A percentile compares a stretch with the other conserved stretches of the same genome.
Evolutionary conservation across 192 early-diverging fungal genomes (phyloP).

Genomic region (Coemansia sp.): DNA sequence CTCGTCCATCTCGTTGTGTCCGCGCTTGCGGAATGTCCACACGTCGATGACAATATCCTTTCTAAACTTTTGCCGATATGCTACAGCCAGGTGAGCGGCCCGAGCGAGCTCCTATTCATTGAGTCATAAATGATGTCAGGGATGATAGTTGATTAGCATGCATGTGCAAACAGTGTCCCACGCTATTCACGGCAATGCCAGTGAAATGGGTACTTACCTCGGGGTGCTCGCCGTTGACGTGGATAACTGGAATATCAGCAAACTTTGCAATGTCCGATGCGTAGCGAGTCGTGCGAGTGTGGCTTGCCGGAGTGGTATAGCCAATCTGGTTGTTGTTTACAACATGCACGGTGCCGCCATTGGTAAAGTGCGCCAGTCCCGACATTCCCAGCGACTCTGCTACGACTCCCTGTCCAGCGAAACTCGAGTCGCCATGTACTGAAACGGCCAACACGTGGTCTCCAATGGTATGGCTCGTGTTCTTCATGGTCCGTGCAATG

Average conservation of each 20-base stretch:
- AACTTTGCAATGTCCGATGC: conserved; percentile 96
- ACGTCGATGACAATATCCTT: conserved; percentile 96
- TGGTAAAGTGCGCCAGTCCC: conserved; percentile 92
- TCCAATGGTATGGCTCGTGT: conserved; percentile 78
- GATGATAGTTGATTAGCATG: neutral
- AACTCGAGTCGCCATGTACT: conserved; percentile 94
- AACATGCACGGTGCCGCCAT: conserved; percentile 92
- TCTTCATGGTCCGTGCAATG: conserved; percentile 62
- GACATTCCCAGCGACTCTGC: conserved; percentile 95
- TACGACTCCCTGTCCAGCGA: conserved; percentile 88
- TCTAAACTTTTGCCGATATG: conserved; percentile 90
- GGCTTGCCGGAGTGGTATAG: conserved; percentile 97
- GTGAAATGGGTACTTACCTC: conserved; percentile 41
- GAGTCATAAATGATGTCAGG: neutral
- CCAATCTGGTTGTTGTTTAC: conserved; percentile 99
- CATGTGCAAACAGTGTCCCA: neutral
- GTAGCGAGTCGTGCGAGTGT: conserved; percentile 89
- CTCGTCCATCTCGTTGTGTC: conserved; percentile 98
- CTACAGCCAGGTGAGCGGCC: conserved; percentile 82
- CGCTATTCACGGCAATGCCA: neutral
- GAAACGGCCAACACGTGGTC: conserved; percentile 94
- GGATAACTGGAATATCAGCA: conserved; percentile 93
- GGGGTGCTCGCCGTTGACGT: conserved; percentile 95
- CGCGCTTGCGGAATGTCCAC: conserved; percentile 94
- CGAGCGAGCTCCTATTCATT: conserved; percentile 75